Evolutionary conservation across 495 filamentous ascomycete genomes (phyloP).

Genomic region (Lasiosphaeris hirsuta): DNA sequence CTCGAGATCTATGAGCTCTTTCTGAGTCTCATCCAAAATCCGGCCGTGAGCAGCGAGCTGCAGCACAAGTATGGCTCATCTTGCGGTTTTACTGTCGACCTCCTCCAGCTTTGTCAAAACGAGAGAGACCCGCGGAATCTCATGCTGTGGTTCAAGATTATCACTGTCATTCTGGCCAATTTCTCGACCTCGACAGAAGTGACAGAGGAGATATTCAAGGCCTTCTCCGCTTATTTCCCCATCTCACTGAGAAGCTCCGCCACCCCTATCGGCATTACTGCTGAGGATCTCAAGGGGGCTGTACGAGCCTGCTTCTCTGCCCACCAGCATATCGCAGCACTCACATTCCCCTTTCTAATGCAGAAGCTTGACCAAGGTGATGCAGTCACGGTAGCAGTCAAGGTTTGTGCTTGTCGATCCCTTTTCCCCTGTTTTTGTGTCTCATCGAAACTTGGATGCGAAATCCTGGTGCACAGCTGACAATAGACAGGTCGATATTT

Average conservation of each 20-base stretch:
- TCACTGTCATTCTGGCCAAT: conserved; percentile 35
- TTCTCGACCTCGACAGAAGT: conserved; percentile 41
- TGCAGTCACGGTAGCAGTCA: conserved; percentile 48
- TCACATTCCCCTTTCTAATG: conserved; percentile 43
- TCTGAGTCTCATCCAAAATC: conserved; percentile 33
- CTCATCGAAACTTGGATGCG: background rate
- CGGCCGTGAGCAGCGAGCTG: conserved; percentile 36
- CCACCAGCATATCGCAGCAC: conserved; percentile 36
- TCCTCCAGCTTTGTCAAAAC: conserved; percentile 41
- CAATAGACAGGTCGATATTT: conserved; percentile 40
- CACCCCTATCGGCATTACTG: conserved; percentile 40
- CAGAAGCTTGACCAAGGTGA: conserved; percentile 50
- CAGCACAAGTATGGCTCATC: conserved; percentile 38
- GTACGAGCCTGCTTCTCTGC: conserved; percentile 48
- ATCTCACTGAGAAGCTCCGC: conserved; percentile 46
- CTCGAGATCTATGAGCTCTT: conserved; percentile 48
- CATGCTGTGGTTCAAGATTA: conserved; percentile 45
- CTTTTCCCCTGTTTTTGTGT: background rate
- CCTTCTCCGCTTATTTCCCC: conserved; percentile 51
- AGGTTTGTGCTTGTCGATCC: conserved; percentile 19
- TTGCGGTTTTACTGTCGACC: conserved; percentile 36
- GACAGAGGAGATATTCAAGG: conserved; percentile 43
- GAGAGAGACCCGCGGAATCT: conserved; percentile 51
- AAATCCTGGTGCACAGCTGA: background rate
- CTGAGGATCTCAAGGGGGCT: conserved; percentile 46